Evolutionary conservation across 1,284 basidiomycete species (phyloP).

Genomic region (Heterobasidion parviporum): DNA sequence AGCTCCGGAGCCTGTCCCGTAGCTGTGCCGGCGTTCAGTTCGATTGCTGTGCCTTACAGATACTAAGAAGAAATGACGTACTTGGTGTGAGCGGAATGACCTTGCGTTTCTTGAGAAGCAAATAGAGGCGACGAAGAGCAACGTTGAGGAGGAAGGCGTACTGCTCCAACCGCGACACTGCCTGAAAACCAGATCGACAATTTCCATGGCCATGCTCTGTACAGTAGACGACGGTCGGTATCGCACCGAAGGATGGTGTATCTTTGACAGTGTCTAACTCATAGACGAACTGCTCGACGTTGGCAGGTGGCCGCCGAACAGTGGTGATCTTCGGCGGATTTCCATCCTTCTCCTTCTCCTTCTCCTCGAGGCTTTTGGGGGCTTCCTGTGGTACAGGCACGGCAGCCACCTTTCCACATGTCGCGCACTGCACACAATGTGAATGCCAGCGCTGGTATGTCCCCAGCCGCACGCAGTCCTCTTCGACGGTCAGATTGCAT

Average conservation of each 20-base stretch:
- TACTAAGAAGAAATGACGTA: constrained; percentile 26
- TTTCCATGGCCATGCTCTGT: constrained; percentile 63
- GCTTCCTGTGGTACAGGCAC: constrained; percentile 48
- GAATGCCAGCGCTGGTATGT: constrained; percentile 97
- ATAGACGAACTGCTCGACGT: constrained; percentile 70
- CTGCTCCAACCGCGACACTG: constrained; percentile 92
- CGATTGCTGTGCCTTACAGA: not conserved
- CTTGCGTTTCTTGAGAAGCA: constrained; percentile 86
- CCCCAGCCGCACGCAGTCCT: constrained; percentile 91
- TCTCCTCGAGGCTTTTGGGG: constrained; percentile 23
- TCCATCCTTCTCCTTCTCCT: constrained; percentile 34
- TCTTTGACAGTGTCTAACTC: constrained; percentile 60
- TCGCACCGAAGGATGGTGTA: constrained; percentile 57
- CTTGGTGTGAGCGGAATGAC: constrained; percentile 77
- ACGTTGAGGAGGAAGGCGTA: constrained; percentile 97
- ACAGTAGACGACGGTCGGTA: constrained; percentile 69
- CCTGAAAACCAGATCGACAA: constrained; percentile 76
- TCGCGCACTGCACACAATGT: constrained; percentile 77
- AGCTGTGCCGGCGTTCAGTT: constrained; percentile 23
- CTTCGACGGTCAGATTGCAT: constrained; percentile 89
- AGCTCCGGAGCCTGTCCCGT: constrained; percentile 23
- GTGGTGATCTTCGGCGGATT: constrained; percentile 51
- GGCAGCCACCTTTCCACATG: constrained; percentile 75
- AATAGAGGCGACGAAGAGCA: constrained; percentile 86
- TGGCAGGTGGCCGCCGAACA: constrained; percentile 66